Evolutionary conservation across 148 eudicot species (phyloP), one percentile per base, ranked within the genome.

Genomic region (Camellia lanceoleosa): DNA sequence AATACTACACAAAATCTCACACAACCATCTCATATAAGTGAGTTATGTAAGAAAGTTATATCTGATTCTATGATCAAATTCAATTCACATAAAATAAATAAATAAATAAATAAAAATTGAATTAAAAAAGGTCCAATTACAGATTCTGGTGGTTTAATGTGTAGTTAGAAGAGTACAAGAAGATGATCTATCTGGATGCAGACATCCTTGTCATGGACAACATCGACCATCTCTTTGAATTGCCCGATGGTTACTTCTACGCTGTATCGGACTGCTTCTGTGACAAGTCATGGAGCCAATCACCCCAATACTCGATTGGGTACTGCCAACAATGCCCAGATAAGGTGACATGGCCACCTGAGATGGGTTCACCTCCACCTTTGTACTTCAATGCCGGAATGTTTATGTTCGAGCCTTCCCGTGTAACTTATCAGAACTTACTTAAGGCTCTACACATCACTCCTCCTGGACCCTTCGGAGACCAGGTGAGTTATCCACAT

Each of bases 271-370:
- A 81, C 60, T 81, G 83, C 52, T 81, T 81, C 62, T 81, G 83
- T 15, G 83, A 75, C 75, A 30, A 30, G 75, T 75, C 83, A 47
- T 81, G 83, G 83, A 75, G 79, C 75, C 79, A 75, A 49, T 68
- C 83, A 14, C 74, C 74, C 4, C 83, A 81, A 55, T 75, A 81
- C 44, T 75, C 83, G 46, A 44, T 81, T 60, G 83, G 83, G 41
- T 81, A 81, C 52, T 81, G 83, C 75, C 83, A 81, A 30, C 83
- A 81, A 46, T 76, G 83, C 83, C 83, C 83, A 23, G 58, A 81
- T 16, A 75, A 47, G 61, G 83, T 75, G 69, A 13, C 72, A 2
- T 81, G 83, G 83, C 83, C 83, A 5, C 75, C 79, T 3, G 75
- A 81, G 59, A 81, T 75, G 83, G 83, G 83, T 4, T 75, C 79